Evolutionary conservation across 305 asterid species (phyloP).

Genomic region (Rubia tinctorum): DNA sequence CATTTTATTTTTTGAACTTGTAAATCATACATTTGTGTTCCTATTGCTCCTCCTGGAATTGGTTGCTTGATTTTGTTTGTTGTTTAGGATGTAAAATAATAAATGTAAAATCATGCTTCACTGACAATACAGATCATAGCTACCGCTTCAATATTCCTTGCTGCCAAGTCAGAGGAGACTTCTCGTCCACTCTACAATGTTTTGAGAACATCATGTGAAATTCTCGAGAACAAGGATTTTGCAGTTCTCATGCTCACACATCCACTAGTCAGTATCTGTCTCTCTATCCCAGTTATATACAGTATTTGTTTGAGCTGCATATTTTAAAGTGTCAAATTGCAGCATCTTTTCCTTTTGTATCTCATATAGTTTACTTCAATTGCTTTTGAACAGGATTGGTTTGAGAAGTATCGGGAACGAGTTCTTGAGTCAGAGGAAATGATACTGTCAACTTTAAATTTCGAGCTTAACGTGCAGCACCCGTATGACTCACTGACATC

Average conservation of each 20-base stretch:
- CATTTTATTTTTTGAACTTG: neutral
- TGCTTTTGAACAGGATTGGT: conserved; percentile 72
- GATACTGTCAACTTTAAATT: conserved; percentile 86
- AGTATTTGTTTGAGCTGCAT: conserved; percentile 9
- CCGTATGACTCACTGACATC: conserved; percentile 81
- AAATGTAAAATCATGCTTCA: conserved; percentile 18
- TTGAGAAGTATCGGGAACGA: conserved; percentile 90
- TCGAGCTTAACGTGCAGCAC: conserved; percentile 93
- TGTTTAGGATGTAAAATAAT: neutral
- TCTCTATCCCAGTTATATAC: conserved; percentile 16
- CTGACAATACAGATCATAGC: conserved; percentile 72
- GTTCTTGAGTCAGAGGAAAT: conserved; percentile 84
- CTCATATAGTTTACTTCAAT: conserved; percentile 19
- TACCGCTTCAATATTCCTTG: conserved; percentile 89
- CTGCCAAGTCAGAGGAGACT: conserved; percentile 95
- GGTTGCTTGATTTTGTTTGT: neutral
- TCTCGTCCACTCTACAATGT: conserved; percentile 82
- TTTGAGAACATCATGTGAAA: conserved; percentile 71
- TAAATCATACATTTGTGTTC: neutral
- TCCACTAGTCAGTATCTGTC: conserved; percentile 64
- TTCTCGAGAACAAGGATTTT: conserved; percentile 75
- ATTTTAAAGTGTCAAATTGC: neutral
- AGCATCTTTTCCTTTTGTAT: neutral
- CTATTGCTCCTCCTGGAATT: neutral
- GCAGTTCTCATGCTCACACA: conserved; percentile 53